Conservation (phyloP, 1,284 basidiomycete genomes). For the Cutaneotrichosporon mucoides region DNA sequence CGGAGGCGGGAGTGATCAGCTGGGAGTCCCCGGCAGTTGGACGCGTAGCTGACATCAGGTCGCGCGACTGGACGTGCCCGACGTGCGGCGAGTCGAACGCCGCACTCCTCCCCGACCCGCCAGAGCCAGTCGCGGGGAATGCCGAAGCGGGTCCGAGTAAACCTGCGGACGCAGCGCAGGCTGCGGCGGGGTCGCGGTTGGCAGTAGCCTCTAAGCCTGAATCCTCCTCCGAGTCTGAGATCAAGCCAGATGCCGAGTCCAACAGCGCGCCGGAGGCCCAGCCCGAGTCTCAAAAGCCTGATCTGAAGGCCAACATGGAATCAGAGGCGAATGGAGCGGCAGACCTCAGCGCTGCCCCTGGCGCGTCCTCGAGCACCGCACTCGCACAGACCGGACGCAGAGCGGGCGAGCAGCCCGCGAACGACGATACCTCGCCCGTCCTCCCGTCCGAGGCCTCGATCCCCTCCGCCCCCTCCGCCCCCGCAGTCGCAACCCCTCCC, state of each 20-base stretch:
- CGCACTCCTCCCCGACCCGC: slow-evolving; percentile 56
- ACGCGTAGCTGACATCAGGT: slow-evolving; percentile 53
- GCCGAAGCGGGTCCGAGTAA: neutral
- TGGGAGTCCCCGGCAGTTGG: slow-evolving; percentile 38
- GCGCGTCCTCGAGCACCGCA: no score
- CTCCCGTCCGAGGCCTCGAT: neutral
- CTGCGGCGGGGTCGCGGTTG: no score
- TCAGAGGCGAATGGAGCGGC: no score
- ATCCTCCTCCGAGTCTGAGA: no score
- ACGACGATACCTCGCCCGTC: slow-evolving; percentile 3
- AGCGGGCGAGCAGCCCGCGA: neutral
- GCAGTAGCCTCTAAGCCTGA: no score
- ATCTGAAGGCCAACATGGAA: no score
- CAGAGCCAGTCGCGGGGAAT: neutral
- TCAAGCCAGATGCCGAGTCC: no score
- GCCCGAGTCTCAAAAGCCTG: no score
- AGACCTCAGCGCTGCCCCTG: no score
- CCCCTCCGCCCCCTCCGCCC: neutral
- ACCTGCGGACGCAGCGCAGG: no score
- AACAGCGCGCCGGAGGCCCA: no score
- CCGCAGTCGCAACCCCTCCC: neutral
- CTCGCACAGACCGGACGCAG: no score
- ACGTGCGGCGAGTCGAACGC: slow-evolving; percentile 66
- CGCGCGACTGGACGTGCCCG: slow-evolving; percentile 74
- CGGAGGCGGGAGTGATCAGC: slow-evolving; percentile 50